Base-by-base conservation (phyloP, 2,329 filamentous ascomycete species). In the Fusarium torreyae region DNA sequence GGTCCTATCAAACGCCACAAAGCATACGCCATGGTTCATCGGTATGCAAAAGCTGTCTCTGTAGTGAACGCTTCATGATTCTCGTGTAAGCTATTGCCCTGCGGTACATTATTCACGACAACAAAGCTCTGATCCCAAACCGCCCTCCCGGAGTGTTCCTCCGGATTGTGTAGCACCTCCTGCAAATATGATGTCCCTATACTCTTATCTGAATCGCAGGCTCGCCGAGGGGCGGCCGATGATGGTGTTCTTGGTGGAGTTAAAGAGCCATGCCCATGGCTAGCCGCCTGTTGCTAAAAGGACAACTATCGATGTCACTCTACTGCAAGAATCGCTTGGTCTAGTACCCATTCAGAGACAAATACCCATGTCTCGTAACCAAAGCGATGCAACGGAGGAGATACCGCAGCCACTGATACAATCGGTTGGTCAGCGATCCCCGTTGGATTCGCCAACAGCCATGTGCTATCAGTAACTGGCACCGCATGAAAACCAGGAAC, bases 171-270 rank as follows among this genome's bases (percentile, higher is more conserved):
- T 17, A 53, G 24, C 54, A n/a, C 31, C 13, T 9, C 6, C 11
- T 33, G 15, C n/a, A 3, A 39, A 26, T 9, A 44, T 14, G 40
- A 31, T 9, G 22, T 20, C n/a, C 31, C 14, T 7, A 46, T 59
- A 17, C n/a, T 31, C 43, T 50, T 52, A 39, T 57, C 57, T 24
- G 34, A 42, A 24, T 24, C 48, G 33, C 22, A 57, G 44, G 68
- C 49, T 57, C 40, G 68, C 68, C 68, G 68, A 63, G 64, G 40
- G 60, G 62, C 39, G 63, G 36, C 68, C 67, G 68, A 60, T 68
- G 51, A 65, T 61, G 63, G 68, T 70, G 68, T 58, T 70, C 39
- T 34, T 65, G 55, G 68, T 70, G 68, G 68, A 70, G 68, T 65
- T 51, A n/a, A 43, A 57, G 43, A 68, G 63, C 57, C 53, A 59